Evolutionary conservation across 2,329 filamentous ascomycete genomes (phyloP).

Genomic region (Cladorrhinum sp.): DNA sequence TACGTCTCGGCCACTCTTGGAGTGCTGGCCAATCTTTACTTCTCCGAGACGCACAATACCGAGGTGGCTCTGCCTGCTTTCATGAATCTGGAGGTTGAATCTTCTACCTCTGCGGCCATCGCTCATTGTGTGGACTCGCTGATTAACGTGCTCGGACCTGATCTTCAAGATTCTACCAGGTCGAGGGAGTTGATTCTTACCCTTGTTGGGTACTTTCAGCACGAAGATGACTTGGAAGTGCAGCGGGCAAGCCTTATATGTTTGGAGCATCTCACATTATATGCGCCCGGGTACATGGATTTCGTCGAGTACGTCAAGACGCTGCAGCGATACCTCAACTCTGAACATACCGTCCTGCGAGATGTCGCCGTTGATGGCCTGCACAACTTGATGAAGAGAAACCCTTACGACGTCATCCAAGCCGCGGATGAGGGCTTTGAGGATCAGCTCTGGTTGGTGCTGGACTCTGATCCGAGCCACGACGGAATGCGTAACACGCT

Average conservation of each 20-base stretch:
- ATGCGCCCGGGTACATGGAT: conserved; percentile 83
- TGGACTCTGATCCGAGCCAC: conserved; percentile 74
- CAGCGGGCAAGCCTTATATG: conserved; percentile 77
- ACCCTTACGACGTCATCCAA: conserved; percentile 76
- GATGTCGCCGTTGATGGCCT: conserved; percentile 83
- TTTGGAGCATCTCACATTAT: conserved; percentile 86
- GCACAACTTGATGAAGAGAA: conserved; percentile 91
- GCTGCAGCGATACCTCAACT: conserved; percentile 74
- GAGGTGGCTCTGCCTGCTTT: conserved; percentile 76
- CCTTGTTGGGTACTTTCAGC: conserved; percentile 76
- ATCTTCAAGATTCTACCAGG: conserved; percentile 88
- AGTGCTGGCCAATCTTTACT: conserved; percentile 90
- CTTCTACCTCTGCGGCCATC: conserved; percentile 78
- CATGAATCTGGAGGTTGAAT: conserved; percentile 85
- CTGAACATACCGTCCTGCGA: conserved; percentile 64
- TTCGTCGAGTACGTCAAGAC: conserved; percentile 79
- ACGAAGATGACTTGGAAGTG: conserved; percentile 67
- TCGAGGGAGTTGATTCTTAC: conserved; percentile 89
- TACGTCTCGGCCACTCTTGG: conserved; percentile 89
- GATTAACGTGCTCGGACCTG: conserved; percentile 92
- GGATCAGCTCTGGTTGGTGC: conserved; percentile 84
- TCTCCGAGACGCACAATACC: conserved; percentile 84
- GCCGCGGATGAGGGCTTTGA: conserved; percentile 77
- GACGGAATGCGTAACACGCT: conserved; percentile 83
- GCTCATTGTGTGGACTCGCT: conserved; percentile 89